Base-by-base conservation (phyloP, 2,329 filamentous ascomycete species). In the Colletotrichum chrysophilum region DNA sequence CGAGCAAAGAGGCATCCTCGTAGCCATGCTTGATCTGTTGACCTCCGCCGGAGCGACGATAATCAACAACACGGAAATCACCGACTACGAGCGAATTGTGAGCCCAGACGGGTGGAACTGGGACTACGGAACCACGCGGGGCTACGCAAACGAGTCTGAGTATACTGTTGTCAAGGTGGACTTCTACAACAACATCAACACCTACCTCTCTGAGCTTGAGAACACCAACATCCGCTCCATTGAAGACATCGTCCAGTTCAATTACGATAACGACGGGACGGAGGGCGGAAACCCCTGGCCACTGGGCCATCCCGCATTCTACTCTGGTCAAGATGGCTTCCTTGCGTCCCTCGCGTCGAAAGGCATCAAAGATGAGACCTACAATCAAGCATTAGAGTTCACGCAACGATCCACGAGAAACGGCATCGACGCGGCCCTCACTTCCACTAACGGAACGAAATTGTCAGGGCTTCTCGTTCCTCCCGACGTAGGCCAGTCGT, bases 91-190 rank as follows among this genome's bases (percentile, higher is more conserved):
- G 79, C 90, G 85, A 0, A 90, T 94, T 28, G 89, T 95, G 14
- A 90, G 89, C 36, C 92, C 91, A 0, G 82, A 89, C 65, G 92
- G 93, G n/a, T 96, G 93, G 93, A 87, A 95, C 82, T 96, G 94
- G 89, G 93, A 94, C 79, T 93, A 91, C 77, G 93, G 93, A 16
- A 87, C 85, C 10, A 56, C 66, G 0, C 89, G 92, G 5, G 92
- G 92, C 4, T 91, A 86, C 79, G 85, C 91, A n/a, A 94, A 95
- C 76, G 91, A 95, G 83, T 94, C 92, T 16, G 93, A 95, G 82
- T 95, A 93, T 83, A 94, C 92, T 0, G 91, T 93, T 65, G 88
- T 95, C 78, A 95, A 94, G 82, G 91, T 93, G 0, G 92, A 94
- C 81, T 93, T 93, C 79, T 93, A 93, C 83, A 89, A 88, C 80